Evolutionary conservation across 176 grass and related monocot genomes (phyloP).

Genomic region (Themeda triandra): DNA sequence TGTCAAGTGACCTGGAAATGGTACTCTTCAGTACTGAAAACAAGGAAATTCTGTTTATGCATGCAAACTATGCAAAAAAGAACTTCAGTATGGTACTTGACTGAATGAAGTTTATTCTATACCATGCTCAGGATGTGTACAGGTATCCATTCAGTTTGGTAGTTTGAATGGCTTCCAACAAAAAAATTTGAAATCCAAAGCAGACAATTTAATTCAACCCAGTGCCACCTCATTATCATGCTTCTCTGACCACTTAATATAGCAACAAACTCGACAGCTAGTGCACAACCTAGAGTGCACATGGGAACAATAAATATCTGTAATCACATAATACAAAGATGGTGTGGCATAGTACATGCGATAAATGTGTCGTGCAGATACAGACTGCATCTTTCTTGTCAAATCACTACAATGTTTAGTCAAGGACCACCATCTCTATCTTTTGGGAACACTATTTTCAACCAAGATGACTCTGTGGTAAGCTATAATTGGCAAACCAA

Average conservation of each 20-base stretch:
- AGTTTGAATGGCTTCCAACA: not conserved
- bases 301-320: slow-evolving; percentile 28
- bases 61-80: slow-evolving; percentile 20
- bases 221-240: not conserved
- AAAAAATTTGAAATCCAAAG: not conserved
- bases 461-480: not conserved
- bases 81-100: too few species aligned
- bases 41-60: not conserved
- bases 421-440: slow-evolving; percentile 1
- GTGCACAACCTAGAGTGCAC: slow-evolving; percentile 13
- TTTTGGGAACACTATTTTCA: not conserved
- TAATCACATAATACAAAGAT: slow-evolving; percentile 19
- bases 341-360: not conserved
- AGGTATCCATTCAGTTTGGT: not conserved
- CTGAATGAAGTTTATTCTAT: not conserved
- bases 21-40: not conserved
- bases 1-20: slow-evolving; percentile 47
- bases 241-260: slow-evolving; percentile 20
- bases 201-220: not conserved
- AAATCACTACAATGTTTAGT: not conserved
- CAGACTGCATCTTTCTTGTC: not conserved
- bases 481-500: not conserved
- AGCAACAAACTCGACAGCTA: slow-evolving; percentile 17
- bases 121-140: not conserved
- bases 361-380: slow-evolving; percentile 13